Percentiles rank a stretch among this genome's conserved stretches.
These are phyloP conservation scores for Oryza brachyantha DNA, from an alignment of 176 grass and related monocot genomes.

Conservation along the genomic window DNA sequence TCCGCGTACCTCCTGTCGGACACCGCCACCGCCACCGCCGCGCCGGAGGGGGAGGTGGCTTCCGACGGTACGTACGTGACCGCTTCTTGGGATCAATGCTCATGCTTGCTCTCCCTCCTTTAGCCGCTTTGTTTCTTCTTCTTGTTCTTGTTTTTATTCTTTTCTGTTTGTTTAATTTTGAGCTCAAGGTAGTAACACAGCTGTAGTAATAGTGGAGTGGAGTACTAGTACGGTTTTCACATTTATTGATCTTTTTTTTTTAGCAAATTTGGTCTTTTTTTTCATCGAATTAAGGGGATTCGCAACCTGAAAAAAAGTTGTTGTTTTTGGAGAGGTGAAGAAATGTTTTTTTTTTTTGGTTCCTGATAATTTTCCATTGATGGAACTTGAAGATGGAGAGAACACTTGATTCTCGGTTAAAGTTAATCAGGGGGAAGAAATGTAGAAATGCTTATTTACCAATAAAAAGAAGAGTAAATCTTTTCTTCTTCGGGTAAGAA, in stretches of 20 bases:
- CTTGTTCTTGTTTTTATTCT: background rate
- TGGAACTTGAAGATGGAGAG: background rate
- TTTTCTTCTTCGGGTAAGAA: background rate
- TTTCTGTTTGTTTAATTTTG: background rate
- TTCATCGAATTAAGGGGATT: background rate
- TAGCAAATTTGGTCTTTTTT: background rate
- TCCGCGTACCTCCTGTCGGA: slow-evolving; percentile 4
- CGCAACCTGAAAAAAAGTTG: background rate
- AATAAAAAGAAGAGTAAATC: background rate
- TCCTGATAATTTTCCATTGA: background rate
- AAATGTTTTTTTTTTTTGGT: background rate
- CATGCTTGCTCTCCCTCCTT: background rate
- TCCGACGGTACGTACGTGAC: slow-evolving; percentile 37
- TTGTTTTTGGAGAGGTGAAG: no score
- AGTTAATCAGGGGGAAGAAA: background rate
- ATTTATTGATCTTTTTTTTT: background rate
- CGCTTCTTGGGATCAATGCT: background rate
- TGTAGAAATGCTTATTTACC: background rate
- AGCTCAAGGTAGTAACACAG: background rate
- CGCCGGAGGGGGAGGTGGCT: slow-evolving; percentile 16
- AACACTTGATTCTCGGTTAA: background rate
- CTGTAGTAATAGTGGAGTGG: background rate
- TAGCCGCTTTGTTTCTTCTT: background rate
- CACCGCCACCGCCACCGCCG: background rate
- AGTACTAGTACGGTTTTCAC: background rate